Evolutionary conservation across 768 basidiomycete species (phyloP).

Genomic region (Tricholomella constricta): DNA sequence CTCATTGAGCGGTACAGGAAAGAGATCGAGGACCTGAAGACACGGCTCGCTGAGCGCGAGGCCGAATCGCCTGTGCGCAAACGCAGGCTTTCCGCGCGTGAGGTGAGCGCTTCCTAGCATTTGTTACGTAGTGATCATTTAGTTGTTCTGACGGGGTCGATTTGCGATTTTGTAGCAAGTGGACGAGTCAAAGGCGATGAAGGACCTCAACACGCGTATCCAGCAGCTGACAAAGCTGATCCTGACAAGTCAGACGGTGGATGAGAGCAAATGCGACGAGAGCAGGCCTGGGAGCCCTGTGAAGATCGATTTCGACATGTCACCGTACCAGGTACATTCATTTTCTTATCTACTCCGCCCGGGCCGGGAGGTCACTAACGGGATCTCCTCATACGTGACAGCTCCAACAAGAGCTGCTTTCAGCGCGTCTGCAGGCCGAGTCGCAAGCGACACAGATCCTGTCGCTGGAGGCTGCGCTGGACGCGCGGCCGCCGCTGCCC

Average conservation of each 20-base stretch:
- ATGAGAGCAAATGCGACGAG: slow-evolving; percentile 65
- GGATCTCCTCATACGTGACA: slow-evolving; percentile 24
- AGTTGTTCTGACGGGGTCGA: background rate
- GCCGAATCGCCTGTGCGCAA: slow-evolving; percentile 55
- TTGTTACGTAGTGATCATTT: too few relatives aligned
- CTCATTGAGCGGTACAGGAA: slow-evolving; percentile 92
- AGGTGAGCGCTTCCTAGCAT: slow-evolving; percentile 39
- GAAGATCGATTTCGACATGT: slow-evolving; percentile 90
- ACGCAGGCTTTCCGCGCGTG: slow-evolving; percentile 53
- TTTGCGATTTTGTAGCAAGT: slow-evolving; percentile 56
- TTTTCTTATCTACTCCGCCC: background rate
- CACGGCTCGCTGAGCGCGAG: slow-evolving; percentile 68
- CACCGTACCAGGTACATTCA: slow-evolving; percentile 71
- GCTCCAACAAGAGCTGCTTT: slow-evolving; percentile 88
- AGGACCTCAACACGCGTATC: slow-evolving; percentile 77
- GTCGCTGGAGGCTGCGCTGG: slow-evolving; percentile 77
- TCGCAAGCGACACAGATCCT: slow-evolving; percentile 83
- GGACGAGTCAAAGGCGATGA: slow-evolving; percentile 84
- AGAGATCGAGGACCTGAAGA: slow-evolving; percentile 90
- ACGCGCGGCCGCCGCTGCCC: slow-evolving; percentile 67
- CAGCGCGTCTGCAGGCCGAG: slow-evolving; percentile 75
- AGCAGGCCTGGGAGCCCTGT: slow-evolving; percentile 80
- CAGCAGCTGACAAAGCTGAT: slow-evolving; percentile 84
- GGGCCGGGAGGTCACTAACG: background rate
- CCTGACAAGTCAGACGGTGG: slow-evolving; percentile 82